Base-by-base conservation (phyloP, 2,329 filamentous ascomycete genomes). In the Xylaria sp. region DNA sequence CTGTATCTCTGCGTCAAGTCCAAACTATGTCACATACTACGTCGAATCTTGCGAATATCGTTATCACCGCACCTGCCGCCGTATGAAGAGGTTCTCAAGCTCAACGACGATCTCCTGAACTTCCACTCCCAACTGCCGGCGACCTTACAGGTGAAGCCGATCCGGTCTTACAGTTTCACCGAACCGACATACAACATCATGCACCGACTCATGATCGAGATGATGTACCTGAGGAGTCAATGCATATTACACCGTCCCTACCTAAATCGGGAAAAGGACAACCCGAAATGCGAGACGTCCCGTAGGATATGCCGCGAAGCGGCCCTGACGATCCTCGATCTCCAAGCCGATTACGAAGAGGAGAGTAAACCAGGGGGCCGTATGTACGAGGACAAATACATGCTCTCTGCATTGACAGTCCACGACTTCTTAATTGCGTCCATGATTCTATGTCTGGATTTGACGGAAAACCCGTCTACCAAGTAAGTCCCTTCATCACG, bases 351-450 rank as follows among this genome's bases (percentile, higher is more conserved):
- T 65, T 74, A 80, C 48, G 75, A 80, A 50, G 68, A 73, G 49
- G 78, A 79, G 67, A 74, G 73, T 13, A 72, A 71, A 30, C 76
- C 78, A 0, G 80, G 81, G 0, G 82, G 83, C 0, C 74, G 80
- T 18, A 69, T 86, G 60, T 75, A 78, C 58, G 75, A 78, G 46
- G 79, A 84, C 54, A 75, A 78, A 48, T 82, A 80, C 70, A 80
- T 85, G 73, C 68, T 84, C 6, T 78, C 78, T 2, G 79, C 78
- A 2, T 68, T 85, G 50, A 80, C 79, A 4, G 72, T 80, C 19
- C 80, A 84, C 39, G 81, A 85, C 63, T 86, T 84, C 61, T 70
- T 86, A 30, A 76, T 85, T 16, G 83, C 83, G 0, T 78, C 81
- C 10, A 86, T 85, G 80, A 79, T 86, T 47, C 66, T 86, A 4